These are phyloP conservation scores for Citrus sp. DNA, from an alignment of 345 rosid genomes.

Conservation along the genomic window DNA sequence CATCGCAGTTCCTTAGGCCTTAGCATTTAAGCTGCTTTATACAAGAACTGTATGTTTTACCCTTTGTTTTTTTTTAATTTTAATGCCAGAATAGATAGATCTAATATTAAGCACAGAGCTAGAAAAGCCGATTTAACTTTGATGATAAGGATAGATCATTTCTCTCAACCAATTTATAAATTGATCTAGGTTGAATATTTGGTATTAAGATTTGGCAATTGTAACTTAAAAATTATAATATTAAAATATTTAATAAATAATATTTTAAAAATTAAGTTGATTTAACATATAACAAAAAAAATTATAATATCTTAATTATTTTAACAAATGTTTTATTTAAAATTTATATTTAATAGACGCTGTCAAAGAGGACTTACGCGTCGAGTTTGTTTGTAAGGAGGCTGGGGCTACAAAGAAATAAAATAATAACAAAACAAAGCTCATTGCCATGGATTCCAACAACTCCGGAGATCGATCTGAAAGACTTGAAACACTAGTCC, in stretches of 20 bases:
- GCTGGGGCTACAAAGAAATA: neutral
- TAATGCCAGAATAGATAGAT: neutral
- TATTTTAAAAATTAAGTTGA: no score
- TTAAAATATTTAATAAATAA: no score
- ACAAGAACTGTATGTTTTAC: neutral
- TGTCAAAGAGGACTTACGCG: no score
- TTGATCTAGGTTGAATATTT: neutral
- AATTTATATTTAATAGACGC: no score
- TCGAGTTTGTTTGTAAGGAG: neutral
- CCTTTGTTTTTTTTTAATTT: neutral
- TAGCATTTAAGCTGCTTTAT: neutral
- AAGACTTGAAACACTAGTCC: slow-evolving; percentile 10
- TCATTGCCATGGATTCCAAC: slow-evolving; percentile 10
- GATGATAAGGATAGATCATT: no score
- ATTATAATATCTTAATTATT: no score
- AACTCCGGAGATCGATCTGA: neutral
- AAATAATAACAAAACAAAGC: neutral
- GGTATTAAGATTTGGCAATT: rapidly evolving
- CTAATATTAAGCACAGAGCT: neutral
- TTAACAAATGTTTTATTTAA: no score
- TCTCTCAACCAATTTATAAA: neutral
- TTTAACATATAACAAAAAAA: no score
- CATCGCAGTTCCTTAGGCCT: neutral
- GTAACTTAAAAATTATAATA: no score
- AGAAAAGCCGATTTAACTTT: neutral